Evolutionary conservation across 345 rosid species (phyloP).

Genomic region (thale cress (Arabidopsis thaliana)): TAIR10.1 NC_003076.8:6202501-6203000

Average conservation of each 20-base stretch:
- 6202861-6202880: neutral
- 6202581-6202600: constrained; percentile 27
- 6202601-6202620: constrained; percentile 28
- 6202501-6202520: constrained; percentile 1
- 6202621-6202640: constrained; percentile 14
- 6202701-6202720: constrained; percentile 3
- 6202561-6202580: constrained; percentile 4
- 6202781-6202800: neutral
- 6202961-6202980: constrained; percentile 55
- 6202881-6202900: constrained; percentile 26
- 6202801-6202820: constrained; percentile 7
- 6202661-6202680: constrained; percentile 1
- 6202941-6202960: constrained; percentile 27
- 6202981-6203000: constrained; percentile 45
- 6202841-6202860: neutral
- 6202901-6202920: neutral
- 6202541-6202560: constrained; percentile 23
- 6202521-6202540: constrained; percentile 24
- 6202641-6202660: neutral
- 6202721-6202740: neutral
- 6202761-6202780: constrained; percentile 15
- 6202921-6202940: constrained; percentile 3
- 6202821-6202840: neutral
- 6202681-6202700: constrained; percentile 19
- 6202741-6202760: neutral